Evolutionary conservation across 257 asterid genomes (phyloP).

Genomic region (Solanum appendiculatum): DNA sequence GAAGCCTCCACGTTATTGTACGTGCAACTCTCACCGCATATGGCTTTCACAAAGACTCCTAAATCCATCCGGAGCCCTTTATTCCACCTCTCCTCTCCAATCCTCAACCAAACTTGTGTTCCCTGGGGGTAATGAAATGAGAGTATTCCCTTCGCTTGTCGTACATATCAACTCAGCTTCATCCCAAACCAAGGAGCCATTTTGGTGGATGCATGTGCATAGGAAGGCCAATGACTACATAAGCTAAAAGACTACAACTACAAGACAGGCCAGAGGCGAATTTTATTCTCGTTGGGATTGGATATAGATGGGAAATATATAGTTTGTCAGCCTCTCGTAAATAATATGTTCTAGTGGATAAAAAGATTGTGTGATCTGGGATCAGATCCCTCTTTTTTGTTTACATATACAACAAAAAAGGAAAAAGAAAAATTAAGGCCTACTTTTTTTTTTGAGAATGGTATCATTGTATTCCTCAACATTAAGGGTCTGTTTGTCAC

Average conservation of each 20-base stretch:
- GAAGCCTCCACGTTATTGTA: background rate
- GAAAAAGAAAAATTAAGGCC: background rate
- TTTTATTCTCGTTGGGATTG: slow-evolving; percentile 6
- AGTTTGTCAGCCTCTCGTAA: background rate
- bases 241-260: slow-evolving; percentile 13
- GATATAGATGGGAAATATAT: background rate
- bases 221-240: background rate
- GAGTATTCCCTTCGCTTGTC: slow-evolving; percentile 5
- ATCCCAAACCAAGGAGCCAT: slow-evolving; percentile 4
- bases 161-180: slow-evolving; percentile 5
- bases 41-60: background rate
- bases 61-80: background rate
- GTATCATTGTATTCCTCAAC: background rate
- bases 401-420: background rate
- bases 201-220: background rate
- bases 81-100: background rate
- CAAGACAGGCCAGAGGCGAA: slow-evolving; percentile 11
- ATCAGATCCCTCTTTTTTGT: background rate
- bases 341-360: background rate
- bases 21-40: background rate
- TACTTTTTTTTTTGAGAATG: background rate
- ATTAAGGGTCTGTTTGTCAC: background rate
- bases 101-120: background rate
- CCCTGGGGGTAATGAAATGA: background rate
- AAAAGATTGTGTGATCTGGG: background rate